Percentiles rank a stretch among this genome's conserved stretches.
These are phyloP conservation scores for Colletotrichum cuscutae DNA, from an alignment of 2,329 filamentous ascomycete genomes.

Conservation along the genomic window DNA sequence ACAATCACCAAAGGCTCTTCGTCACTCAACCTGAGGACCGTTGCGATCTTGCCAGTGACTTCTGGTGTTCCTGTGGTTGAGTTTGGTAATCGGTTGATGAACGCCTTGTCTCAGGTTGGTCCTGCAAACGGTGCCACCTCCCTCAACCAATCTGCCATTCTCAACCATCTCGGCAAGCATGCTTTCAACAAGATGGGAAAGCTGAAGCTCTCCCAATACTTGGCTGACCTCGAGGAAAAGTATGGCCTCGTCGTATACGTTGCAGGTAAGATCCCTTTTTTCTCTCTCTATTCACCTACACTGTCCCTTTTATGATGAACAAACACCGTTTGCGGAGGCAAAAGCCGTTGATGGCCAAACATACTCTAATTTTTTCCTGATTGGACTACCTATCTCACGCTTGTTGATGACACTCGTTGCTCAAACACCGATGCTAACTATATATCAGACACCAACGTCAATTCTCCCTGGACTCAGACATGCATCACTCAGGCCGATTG, in stretches of 20 bases:
- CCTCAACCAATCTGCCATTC: conserved; percentile 90
- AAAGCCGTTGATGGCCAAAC: conserved; percentile 62
- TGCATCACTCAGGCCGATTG: conserved; percentile 98
- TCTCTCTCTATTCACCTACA: neutral
- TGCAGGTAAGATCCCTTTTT: conserved; percentile 66
- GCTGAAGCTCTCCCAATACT: conserved; percentile 92
- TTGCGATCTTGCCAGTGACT: conserved; percentile 91
- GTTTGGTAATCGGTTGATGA: conserved; percentile 89
- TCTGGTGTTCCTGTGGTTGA: conserved; percentile 93
- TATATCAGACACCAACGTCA: conserved; percentile 87
- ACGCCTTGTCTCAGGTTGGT: conserved; percentile 88
- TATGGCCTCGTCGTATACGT: conserved; percentile 96
- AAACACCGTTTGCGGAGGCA: conserved; percentile 60
- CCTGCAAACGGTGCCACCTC: conserved; percentile 90
- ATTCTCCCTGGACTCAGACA: conserved; percentile 97
- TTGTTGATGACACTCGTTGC: neutral
- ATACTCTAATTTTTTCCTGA: conserved; percentile 79
- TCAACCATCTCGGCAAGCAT: conserved; percentile 94
- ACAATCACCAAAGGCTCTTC: conserved; percentile 79
- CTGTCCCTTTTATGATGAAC: conserved; percentile 58
- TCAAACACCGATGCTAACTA: conserved; percentile 42
- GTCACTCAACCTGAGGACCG: conserved; percentile 90
- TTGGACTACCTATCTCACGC: conserved; percentile 28
- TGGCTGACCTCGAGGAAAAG: conserved; percentile 96
- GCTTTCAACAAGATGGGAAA: conserved; percentile 99